Conservation (phyloP, 371 early-diverging fungal species). For the Paraphysoderma sedebokerense region DNA sequence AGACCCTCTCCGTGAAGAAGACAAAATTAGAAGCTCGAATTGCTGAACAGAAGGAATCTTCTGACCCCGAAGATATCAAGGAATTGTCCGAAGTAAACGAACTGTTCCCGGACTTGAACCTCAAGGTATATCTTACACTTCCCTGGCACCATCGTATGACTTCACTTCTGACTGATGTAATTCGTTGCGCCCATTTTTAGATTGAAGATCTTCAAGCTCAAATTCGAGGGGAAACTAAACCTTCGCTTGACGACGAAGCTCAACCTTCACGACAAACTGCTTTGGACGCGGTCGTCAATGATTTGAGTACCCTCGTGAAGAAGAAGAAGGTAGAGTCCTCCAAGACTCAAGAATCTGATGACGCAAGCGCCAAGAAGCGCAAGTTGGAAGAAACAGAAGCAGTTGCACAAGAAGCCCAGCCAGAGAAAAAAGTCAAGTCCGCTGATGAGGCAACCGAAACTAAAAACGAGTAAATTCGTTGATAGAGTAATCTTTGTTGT, state of each 20-base stretch:
- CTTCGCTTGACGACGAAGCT: slow-evolving; percentile 14
- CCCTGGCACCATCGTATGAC: too few relatives aligned
- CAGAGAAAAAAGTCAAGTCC: background rate
- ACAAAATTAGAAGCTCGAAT: slow-evolving; percentile 10
- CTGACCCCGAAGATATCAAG: slow-evolving; percentile 1
- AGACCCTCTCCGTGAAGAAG: slow-evolving; percentile 32
- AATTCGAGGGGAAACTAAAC: slow-evolving; percentile 18
- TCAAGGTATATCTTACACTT: slow-evolving; percentile 18
- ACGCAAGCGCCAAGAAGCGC: background rate
- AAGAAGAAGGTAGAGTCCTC: slow-evolving; percentile 7
- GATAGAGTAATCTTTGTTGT: too few relatives aligned
- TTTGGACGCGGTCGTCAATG: slow-evolving; percentile 14
- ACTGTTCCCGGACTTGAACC: slow-evolving; percentile 24
- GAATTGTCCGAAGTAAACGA: slow-evolving; percentile 25
- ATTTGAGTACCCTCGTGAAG: slow-evolving; percentile 17
- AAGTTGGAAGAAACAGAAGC: background rate
- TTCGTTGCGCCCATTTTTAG: slow-evolving; percentile 3
- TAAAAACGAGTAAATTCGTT: too few relatives aligned
- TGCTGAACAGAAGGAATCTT: slow-evolving; percentile 6
- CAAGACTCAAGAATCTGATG: background rate
- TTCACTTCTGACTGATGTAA: background rate
- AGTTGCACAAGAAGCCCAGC: background rate
- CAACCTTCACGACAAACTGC: slow-evolving; percentile 1
- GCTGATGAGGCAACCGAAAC: background rate
- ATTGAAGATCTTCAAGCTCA: slow-evolving; percentile 17